Evolutionary conservation across 2,329 filamentous ascomycete genomes (phyloP).

Genomic region (Ilyonectria sp.): DNA sequence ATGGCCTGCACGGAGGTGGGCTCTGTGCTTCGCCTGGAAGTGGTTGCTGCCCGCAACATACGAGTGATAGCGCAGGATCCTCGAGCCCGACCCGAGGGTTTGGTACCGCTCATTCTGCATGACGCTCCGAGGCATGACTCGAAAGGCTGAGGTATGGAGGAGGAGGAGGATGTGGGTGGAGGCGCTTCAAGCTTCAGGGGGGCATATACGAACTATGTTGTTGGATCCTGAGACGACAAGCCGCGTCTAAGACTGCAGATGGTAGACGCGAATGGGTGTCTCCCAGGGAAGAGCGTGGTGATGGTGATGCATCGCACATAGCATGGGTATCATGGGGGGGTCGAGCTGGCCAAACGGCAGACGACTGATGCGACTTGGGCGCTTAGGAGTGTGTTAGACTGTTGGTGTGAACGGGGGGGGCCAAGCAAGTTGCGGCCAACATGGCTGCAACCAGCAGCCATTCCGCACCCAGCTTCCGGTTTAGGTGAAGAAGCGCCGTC

Average conservation of each 20-base stretch:
- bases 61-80: slow-evolving; percentile 39
- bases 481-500: slow-evolving; percentile 32
- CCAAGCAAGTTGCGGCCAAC: slow-evolving; percentile 26
- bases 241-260: slow-evolving; percentile 39
- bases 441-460: slow-evolving; percentile 25
- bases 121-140: slow-evolving; percentile 39
- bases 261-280: slow-evolving; percentile 38
- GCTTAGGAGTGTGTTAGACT: slow-evolving; percentile 41
- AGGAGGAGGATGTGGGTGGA: slow-evolving; percentile 30
- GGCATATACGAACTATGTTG: slow-evolving; percentile 46
- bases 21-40: slow-evolving; percentile 25
- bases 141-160: slow-evolving; percentile 25
- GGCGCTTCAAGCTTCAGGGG: slow-evolving; percentile 18
- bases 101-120: slow-evolving; percentile 52
- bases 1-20: slow-evolving; percentile 23
- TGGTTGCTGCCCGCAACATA: slow-evolving; percentile 42
- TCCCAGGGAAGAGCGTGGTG: slow-evolving; percentile 21
- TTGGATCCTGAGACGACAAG: slow-evolving; percentile 42
- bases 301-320: slow-evolving; percentile 20
- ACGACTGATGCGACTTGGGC: slow-evolving; percentile 40
- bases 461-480: slow-evolving; percentile 37
- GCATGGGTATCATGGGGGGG: slow-evolving; percentile 19
- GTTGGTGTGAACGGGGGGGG: slow-evolving; percentile 37
- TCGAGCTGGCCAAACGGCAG: neutral
- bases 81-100: slow-evolving; percentile 47